These are phyloP conservation scores for Amanita rimosa DNA, from an alignment of 768 basidiomycete species.

Conservation along the genomic window DNA sequence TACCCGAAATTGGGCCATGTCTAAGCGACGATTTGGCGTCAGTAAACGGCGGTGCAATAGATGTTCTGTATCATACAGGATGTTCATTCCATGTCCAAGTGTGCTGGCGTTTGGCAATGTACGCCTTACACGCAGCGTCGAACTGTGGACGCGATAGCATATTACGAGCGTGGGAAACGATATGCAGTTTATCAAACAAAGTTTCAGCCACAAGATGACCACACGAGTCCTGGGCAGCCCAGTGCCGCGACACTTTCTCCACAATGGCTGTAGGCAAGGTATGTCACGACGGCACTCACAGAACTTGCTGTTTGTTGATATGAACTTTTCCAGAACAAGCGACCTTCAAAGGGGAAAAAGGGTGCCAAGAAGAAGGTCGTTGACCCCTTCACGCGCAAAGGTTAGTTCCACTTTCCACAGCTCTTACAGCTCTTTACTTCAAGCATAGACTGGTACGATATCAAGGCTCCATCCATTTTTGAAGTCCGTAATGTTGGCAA, in stretches of 20 bases:
- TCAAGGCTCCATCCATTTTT: conserved; percentile 97
- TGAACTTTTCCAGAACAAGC: conserved; percentile 67
- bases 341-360: conserved; percentile 96
- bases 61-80: conserved; percentile 33
- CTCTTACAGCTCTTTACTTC: conserved; percentile 4
- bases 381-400: conserved; percentile 99
- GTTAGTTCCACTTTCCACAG: conserved; percentile 27
- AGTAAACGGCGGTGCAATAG: conserved; percentile 2
- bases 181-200: conserved; percentile 47
- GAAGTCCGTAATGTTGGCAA: conserved; percentile 96
- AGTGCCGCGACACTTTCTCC: conserved; percentile 27
- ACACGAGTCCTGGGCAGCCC: conserved; percentile 25
- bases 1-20: conserved; percentile 30
- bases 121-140: conserved; percentile 43
- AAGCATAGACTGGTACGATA: conserved; percentile 92
- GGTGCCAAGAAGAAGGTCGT: conserved; percentile 99
- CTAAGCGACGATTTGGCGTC: conserved; percentile 13
- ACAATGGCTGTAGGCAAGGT: conserved; percentile 90
- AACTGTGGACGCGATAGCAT: conserved; percentile 53
- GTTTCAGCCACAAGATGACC: conserved; percentile 45
- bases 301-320: neutral
- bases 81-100: conserved; percentile 56
- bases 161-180: conserved; percentile 29
- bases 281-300: conserved; percentile 13
- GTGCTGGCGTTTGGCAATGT: conserved; percentile 16